phyloP scores from a whole-genome alignment of 768 basidiomycete species.

The Hebeloma cylindrosporum region DNA sequence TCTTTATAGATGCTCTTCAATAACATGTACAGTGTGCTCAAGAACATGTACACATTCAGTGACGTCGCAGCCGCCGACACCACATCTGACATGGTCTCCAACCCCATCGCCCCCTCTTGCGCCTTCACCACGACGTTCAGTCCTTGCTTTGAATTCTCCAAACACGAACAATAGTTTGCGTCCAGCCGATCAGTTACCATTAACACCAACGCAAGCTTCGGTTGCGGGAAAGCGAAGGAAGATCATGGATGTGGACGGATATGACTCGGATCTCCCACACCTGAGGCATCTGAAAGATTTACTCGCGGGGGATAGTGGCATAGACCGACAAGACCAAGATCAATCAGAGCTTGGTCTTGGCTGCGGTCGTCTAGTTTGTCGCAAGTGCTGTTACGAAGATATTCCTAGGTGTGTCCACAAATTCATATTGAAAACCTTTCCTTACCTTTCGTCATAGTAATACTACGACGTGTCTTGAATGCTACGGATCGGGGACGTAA shows the following conservation, averaged over 20 bases:
- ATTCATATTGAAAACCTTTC: neutral
- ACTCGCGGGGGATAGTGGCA: slow-evolving; percentile 1
- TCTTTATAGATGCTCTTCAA: slow-evolving; percentile 35
- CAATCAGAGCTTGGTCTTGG: slow-evolving; percentile 30
- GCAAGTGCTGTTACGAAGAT: slow-evolving; percentile 46
- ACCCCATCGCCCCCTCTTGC: slow-evolving; percentile 32
- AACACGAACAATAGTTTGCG: slow-evolving; percentile 29
- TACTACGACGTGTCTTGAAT: slow-evolving; percentile 40
- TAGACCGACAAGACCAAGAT: slow-evolving; percentile 19
- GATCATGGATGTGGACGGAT: slow-evolving; percentile 23
- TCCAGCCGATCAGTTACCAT: slow-evolving; percentile 4
- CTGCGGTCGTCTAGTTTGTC: slow-evolving; percentile 43
- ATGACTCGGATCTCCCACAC: neutral
- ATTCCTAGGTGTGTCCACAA: slow-evolving; percentile 34
- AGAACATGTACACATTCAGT: slow-evolving; percentile 41
- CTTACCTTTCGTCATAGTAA: slow-evolving; percentile 25
- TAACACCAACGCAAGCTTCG: slow-evolving; percentile 2
- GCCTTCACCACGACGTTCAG: slow-evolving; percentile 27
- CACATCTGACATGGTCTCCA: slow-evolving; percentile 38
- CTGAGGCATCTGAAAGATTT: slow-evolving; percentile 1
- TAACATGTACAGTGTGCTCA: slow-evolving; percentile 45
- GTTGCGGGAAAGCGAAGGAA: slow-evolving; percentile 28
- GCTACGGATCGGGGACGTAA: slow-evolving; percentile 34
- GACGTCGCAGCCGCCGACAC: slow-evolving; percentile 38
- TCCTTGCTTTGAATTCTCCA: slow-evolving; percentile 27